phyloP scores from a whole-genome alignment of 495 filamentous ascomycete genomes.

The Hypoxylon trugodes region DNA sequence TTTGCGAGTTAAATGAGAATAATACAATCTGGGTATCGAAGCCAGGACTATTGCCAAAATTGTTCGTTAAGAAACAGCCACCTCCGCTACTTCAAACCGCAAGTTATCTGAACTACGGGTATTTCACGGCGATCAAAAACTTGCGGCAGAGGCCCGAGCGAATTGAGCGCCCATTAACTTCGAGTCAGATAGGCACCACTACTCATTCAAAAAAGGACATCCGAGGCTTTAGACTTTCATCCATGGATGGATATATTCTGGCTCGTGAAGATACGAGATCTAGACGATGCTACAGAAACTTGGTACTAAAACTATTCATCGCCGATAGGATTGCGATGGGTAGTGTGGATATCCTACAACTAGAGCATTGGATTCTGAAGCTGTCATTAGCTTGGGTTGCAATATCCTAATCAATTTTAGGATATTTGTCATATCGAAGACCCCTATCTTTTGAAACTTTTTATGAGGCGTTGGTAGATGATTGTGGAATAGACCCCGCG shows the following conservation, averaged over 20 bases:
- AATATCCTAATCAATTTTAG: neutral
- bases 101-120: constrained; percentile 43
- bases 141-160: constrained; percentile 49
- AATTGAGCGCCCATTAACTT: constrained; percentile 46
- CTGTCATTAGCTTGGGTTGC: constrained; percentile 42
- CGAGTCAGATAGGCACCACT: constrained; percentile 22
- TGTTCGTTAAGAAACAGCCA: constrained; percentile 47
- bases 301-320: constrained; percentile 48
- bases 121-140: constrained; percentile 48
- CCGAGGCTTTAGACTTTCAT: constrained; percentile 48
- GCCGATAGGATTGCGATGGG: constrained; percentile 48
- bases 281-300: constrained; percentile 39
- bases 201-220: constrained; percentile 41
- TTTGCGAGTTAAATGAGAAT: constrained; percentile 59
- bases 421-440: neutral
- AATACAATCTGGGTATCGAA: constrained; percentile 61
- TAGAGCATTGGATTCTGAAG: constrained; percentile 37
- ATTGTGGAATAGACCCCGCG: neutral
- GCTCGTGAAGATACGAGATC: constrained; percentile 36
- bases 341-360: constrained; percentile 38
- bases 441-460: no score
- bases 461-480: no score
- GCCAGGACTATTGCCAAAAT: constrained; percentile 52
- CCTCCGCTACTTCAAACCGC: constrained; percentile 36
- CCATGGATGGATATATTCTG: constrained; percentile 55